Conservation (phyloP, 2,329 filamentous ascomycete genomes). For the Lasiodiplodia hormozganensis region DNA sequence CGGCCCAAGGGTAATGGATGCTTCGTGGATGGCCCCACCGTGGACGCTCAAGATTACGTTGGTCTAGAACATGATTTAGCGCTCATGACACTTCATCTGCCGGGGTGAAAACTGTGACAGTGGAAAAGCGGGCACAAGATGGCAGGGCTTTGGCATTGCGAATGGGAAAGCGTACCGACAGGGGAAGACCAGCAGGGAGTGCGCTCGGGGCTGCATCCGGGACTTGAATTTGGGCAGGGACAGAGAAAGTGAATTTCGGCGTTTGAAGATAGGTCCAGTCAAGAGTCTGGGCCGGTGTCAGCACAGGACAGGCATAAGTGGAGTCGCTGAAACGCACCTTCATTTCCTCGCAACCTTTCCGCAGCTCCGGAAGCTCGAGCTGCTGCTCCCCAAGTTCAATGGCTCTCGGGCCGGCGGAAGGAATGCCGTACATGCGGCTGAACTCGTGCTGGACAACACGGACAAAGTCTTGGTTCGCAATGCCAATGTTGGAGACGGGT, state of each 20-base stretch:
- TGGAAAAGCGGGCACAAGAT: constrained; percentile 8
- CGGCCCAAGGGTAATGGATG: background rate
- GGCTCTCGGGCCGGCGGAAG: constrained; percentile 46
- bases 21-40: constrained; percentile 16
- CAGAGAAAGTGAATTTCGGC: constrained; percentile 74
- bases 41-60: constrained; percentile 10
- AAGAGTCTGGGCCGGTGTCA: constrained; percentile 54
- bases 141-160: background rate
- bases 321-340: constrained; percentile 26
- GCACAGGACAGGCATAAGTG: constrained; percentile 9
- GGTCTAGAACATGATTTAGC: constrained; percentile 7
- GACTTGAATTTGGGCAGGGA: background rate
- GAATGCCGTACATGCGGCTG: constrained; percentile 65
- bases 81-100: constrained; percentile 4
- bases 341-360: constrained; percentile 68
- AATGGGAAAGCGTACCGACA: constrained; percentile 49
- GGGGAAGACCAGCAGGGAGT: constrained; percentile 57
- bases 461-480: constrained; percentile 57
- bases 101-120: constrained; percentile 6
- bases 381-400: constrained; percentile 61
- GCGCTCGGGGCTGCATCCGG: constrained; percentile 40
- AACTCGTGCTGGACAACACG: constrained; percentile 65
- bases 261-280: constrained; percentile 88
- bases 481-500: constrained; percentile 77
- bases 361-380: constrained; percentile 61